These are phyloP conservation scores for Trametes cinnabarina DNA, from an alignment of 768 basidiomycete genomes.

Conservation along the genomic window DNA sequence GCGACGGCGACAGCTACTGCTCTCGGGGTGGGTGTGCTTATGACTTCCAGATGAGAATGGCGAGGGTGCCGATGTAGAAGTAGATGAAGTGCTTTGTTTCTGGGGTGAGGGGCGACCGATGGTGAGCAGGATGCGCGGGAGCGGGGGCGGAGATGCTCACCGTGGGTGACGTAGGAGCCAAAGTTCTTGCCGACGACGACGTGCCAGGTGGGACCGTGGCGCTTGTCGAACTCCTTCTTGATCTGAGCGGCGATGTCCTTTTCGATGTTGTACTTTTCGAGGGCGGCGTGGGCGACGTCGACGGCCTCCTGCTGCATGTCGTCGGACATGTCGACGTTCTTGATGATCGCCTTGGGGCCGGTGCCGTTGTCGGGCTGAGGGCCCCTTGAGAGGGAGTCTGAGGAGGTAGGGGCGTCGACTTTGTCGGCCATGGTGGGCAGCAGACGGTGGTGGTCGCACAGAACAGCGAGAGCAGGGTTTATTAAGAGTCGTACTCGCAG, in stretches of 20 bases:
- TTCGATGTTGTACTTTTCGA: constrained; percentile 92
- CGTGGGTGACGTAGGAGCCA: constrained; percentile 97
- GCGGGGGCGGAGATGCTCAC: constrained; percentile 44
- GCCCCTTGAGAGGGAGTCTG: constrained; percentile 46
- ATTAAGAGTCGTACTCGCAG: neutral
- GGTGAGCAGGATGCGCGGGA: constrained; percentile 4
- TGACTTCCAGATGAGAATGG: constrained; percentile 95
- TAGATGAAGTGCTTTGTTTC: constrained; percentile 99
- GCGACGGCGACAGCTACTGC: neutral
- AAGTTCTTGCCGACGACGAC: constrained; percentile 99
- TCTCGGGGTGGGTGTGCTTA: constrained; percentile 28
- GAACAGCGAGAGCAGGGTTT: neutral
- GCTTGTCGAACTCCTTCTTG: constrained; percentile 96
- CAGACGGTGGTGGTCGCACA: neutral
- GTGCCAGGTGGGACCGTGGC: constrained; percentile 95
- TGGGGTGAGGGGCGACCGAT: constrained; percentile 32
- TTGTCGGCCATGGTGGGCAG: constrained; percentile 37
- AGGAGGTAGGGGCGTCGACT: constrained; percentile 55
- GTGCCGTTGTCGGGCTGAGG: constrained; percentile 26
- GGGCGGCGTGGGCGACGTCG: constrained; percentile 78
- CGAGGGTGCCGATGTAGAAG: constrained; percentile 91
- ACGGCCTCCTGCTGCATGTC: constrained; percentile 96
- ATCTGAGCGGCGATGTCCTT: constrained; percentile 98
- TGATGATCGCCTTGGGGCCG: constrained; percentile 84
- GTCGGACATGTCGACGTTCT: constrained; percentile 95